Evolutionary conservation across 371 early-diverging fungal genomes (phyloP), one percentile per base, ranked within the genome.

Genomic region (Mucor saturninus): DNA sequence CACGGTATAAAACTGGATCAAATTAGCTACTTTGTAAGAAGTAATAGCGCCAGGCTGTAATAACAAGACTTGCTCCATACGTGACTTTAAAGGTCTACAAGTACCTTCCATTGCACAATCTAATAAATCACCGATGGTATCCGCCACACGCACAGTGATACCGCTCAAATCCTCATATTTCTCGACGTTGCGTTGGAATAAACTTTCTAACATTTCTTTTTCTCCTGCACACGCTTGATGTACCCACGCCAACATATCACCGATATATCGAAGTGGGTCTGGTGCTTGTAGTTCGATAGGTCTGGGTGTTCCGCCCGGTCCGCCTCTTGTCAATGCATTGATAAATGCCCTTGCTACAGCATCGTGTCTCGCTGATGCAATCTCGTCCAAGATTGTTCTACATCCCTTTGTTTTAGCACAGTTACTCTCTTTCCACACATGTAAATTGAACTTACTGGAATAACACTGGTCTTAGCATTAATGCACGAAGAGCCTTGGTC

Each of bases 241-340:
- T 1, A 95, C 70, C 97, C 97, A 98, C 1, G 97, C 96, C 11
- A 97, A 75, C 92, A 96, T 95, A 63, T 96, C 98, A 9, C 97
- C 96, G 52, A 91, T 85, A 66, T 96, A 96, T 32, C 96, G 81
- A 58, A 91, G 68, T 2, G 96, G 91, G 66, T 98, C 97, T 51
- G 91, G 93, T 0, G 96, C 95, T 69, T 94, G 93, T 4, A 94
- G 64, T 67, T 98, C 98, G 54, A 96, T 95, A 0, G 98, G 96
- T 32, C 94, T 75, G 13, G 95, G 93, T 10, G 87, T 82, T 2
- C 95, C 94, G 35, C 87, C 86, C 9, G 91, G 93, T 1, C 93
- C 94, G n/a, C 96, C 96, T 40, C 88, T 76, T 1, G 91, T 92
- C 38, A 97, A 76, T 1, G 95, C 95, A 37, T 85, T 86, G 30